phyloP scores from a whole-genome alignment of 2,329 filamentous ascomycete species.

The Ramichloridium luteum region DNA sequence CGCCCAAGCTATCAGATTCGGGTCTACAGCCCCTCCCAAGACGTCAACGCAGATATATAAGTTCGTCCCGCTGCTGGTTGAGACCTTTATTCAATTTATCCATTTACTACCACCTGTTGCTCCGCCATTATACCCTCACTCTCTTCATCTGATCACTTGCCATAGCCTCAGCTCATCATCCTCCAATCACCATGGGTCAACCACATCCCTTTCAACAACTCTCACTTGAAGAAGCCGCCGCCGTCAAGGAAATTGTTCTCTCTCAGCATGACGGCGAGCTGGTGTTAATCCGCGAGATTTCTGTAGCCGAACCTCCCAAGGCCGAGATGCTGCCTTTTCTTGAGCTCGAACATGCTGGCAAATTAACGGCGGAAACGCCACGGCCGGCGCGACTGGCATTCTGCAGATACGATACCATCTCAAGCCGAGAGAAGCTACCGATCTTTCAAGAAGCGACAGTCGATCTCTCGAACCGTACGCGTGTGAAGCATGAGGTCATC shows the following conservation, averaged over 20 bases:
- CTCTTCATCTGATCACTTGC: too few species aligned
- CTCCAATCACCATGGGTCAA: too few species aligned
- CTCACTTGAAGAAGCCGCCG: constrained; percentile 13
- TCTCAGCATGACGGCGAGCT: constrained; percentile 14
- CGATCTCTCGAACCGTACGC: constrained; percentile 14
- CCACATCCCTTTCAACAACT: constrained; percentile 14
- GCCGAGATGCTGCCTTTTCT: constrained; percentile 18
- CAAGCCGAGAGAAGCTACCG: constrained; percentile 37
- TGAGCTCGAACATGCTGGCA: constrained; percentile 18
- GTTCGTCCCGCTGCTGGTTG: too few species aligned
- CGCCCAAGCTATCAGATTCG: too few species aligned
- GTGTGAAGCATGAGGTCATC: constrained; percentile 20
- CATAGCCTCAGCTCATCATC: too few species aligned
- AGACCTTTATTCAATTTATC: too few species aligned
- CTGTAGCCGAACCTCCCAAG: constrained; percentile 22
- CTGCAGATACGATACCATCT: constrained; percentile 46
- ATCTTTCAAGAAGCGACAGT: constrained; percentile 42
- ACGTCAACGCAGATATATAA: too few species aligned
- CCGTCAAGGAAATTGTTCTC: constrained; percentile 15
- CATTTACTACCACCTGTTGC: too few species aligned
- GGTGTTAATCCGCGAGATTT: constrained; percentile 19
- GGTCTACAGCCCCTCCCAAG: too few species aligned
- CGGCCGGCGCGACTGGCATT: constrained; percentile 35
- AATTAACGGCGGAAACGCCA: constrained; percentile 11
- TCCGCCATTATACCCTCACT: too few species aligned